These are phyloP conservation scores for Chlorella vulgaris DNA, from an alignment of 139 green algal genomes.

Conservation along the genomic window DNA sequence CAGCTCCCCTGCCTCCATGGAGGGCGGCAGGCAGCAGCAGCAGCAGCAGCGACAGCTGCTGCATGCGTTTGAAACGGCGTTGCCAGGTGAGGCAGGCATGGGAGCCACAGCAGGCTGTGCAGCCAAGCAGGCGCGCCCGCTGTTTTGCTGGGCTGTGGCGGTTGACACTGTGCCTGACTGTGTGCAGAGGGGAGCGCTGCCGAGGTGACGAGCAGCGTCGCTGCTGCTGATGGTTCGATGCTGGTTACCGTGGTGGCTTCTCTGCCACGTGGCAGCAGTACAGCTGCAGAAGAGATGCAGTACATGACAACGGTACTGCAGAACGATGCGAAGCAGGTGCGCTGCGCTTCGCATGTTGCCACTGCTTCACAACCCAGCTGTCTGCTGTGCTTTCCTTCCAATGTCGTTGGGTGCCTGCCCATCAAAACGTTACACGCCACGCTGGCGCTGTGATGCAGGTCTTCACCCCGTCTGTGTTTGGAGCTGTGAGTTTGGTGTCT, in stretches of 20 bases:
- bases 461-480: conserved; percentile 34
- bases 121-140: background rate
- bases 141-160: background rate
- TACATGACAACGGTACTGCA: conserved; percentile 41
- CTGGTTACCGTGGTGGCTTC: conserved; percentile 2
- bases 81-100: conserved; percentile 5
- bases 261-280: conserved; percentile 1
- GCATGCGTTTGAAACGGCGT: conserved; percentile 3
- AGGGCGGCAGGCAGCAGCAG: too few relatives aligned
- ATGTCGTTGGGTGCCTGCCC: too few relatives aligned
- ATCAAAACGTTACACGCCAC: background rate
- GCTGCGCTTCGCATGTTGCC: too few relatives aligned
- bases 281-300: conserved; percentile 22
- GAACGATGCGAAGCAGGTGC: conserved; percentile 28
- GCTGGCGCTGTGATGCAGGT: conserved; percentile 18
- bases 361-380: background rate
- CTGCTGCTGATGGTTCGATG: background rate
- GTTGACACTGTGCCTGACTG: background rate
- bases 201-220: background rate
- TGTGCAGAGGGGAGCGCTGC: conserved; percentile 27
- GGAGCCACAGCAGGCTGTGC: background rate
- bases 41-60: conserved; percentile 22
- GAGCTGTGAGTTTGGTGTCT: conserved; percentile 10
- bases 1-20: background rate
- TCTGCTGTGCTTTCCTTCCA: background rate